Percentiles rank a stretch among this genome's conserved stretches.
These are phyloP conservation scores for Quercus engelmannii DNA, from an alignment of 306 rosid species.

Conservation along the genomic window DNA sequence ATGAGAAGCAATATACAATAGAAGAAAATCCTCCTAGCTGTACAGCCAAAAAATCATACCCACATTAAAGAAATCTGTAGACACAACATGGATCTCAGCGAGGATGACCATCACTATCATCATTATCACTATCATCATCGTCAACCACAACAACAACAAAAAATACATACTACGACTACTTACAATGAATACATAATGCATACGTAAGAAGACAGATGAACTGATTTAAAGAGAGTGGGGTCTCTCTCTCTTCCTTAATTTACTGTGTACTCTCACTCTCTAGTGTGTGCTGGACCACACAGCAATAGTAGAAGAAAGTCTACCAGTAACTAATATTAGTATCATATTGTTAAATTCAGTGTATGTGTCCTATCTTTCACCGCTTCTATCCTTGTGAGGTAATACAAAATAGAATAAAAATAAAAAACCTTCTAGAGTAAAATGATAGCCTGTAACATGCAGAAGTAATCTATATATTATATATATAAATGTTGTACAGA, in stretches of 20 bases:
- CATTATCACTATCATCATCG: constrained; percentile 16
- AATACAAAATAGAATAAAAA: background rate
- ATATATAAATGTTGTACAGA: background rate
- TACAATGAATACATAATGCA: constrained; percentile 62
- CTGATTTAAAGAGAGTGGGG: constrained; percentile 47
- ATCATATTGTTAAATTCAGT: constrained; percentile 7
- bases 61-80: constrained; percentile 63
- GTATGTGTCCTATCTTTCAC: background rate
- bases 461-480: background rate
- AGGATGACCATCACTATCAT: constrained; percentile 23
- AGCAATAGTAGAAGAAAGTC: constrained; percentile 37
- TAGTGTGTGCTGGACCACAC: constrained; percentile 45
- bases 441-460: background rate
- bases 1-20: constrained; percentile 65
- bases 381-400: constrained; percentile 14
- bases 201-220: constrained; percentile 56
- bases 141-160: constrained; percentile 32
- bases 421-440: background rate
- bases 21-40: constrained; percentile 62
- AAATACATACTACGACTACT: too few species aligned
- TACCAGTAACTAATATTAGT: constrained; percentile 24
- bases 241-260: constrained; percentile 21
- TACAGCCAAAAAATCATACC: constrained; percentile 69
- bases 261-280: constrained; percentile 29
- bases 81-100: constrained; percentile 44